Percentiles rank a stretch among this genome's conserved stretches.
Conservation (phyloP, 352 stramenopile genomes). For the Phytophthora sp. region DNA sequence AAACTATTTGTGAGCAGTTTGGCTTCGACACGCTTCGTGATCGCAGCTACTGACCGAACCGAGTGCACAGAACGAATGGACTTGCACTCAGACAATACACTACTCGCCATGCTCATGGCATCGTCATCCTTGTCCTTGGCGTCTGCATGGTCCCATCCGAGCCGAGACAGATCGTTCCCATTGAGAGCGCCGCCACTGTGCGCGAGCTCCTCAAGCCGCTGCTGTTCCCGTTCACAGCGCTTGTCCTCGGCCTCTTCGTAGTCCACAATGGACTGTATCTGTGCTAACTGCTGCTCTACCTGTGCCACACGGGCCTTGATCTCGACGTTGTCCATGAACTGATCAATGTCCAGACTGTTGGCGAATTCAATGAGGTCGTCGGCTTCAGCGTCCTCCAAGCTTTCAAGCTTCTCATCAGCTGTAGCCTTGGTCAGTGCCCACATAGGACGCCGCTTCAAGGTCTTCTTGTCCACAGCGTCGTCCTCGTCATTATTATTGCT, state of each 20-base stretch:
- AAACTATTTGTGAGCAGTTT: conserved; percentile 51
- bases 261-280: conserved; percentile 87
- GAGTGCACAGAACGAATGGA: conserved; percentile 89
- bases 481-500: conserved; percentile 46
- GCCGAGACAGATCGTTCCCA: conserved; percentile 58
- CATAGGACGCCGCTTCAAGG: conserved; percentile 74
- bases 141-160: conserved; percentile 40
- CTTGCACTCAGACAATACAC: conserved; percentile 86
- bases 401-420: conserved; percentile 78
- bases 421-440: conserved; percentile 92
- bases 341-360: conserved; percentile 93
- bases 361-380: conserved; percentile 94
- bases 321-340: conserved; percentile 94
- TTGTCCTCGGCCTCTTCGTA: conserved; percentile 83
- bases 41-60: conserved; percentile 72
- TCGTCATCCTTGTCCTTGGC: conserved; percentile 66
- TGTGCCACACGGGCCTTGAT: conserved; percentile 82
- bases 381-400: conserved; percentile 80
- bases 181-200: conserved; percentile 45
- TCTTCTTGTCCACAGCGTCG: conserved; percentile 38
- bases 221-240: conserved; percentile 82
- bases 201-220: conserved; percentile 65
- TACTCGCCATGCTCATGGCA: conserved; percentile 67
- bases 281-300: conserved; percentile 91
- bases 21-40: conserved; percentile 74